Evolutionary conservation across 1,139 yeast genomes (phyloP), one percentile per base, ranked within the genome.

Genomic region (Sugiyamaella xylanicola): DNA sequence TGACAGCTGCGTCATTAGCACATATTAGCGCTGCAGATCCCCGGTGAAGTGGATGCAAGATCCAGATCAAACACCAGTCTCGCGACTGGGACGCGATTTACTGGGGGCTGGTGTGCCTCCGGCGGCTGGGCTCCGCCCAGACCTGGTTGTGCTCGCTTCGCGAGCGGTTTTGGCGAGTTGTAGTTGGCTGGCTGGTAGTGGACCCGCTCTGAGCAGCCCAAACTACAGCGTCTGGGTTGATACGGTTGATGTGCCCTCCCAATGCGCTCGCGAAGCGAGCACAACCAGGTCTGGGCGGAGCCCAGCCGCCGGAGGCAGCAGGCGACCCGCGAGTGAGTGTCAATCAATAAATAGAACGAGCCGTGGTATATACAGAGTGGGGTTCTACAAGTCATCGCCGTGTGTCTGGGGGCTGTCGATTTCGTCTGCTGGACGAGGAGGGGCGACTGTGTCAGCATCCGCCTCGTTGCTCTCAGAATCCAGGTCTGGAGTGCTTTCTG

Each of bases 81-180:
- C 5, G 32, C 32, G 32, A 25, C 32, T n/a, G n/a, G n/a, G 32
- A 11, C 32, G 32, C 32, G 5, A 11, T 5, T 32, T 7, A 32
- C 15, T 32, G 37, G 37, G 37, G 37, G 37, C 37, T 32, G 37
- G 37, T 25, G 29, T 25, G 29, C 37, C 37, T 32, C 37, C 37
- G 37, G 37, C 37, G 37, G 37, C 37, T n/a, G 37, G 37, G 37
- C 37, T 8, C 37, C 13, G 37, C 15, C 37, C 37, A n/a, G 37
- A 32, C 37, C 37, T 9, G 15, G 37, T 32, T 8, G 37, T 32
- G 37, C 37, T 32, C 37, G 37, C 37, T 32, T 32, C 37, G 37
- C 37, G 37, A 32, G 37, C 37, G 32, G 11, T n/a, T n/a, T n/a
- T n/a, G n/a, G n/a, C n/a, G n/a, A n/a, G n/a, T n/a, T n/a, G n/a